Evolutionary conservation across 2,329 filamentous ascomycete genomes (phyloP), one percentile per base, ranked within the genome.

Genomic region (Cryphonectria carpinicola): DNA sequence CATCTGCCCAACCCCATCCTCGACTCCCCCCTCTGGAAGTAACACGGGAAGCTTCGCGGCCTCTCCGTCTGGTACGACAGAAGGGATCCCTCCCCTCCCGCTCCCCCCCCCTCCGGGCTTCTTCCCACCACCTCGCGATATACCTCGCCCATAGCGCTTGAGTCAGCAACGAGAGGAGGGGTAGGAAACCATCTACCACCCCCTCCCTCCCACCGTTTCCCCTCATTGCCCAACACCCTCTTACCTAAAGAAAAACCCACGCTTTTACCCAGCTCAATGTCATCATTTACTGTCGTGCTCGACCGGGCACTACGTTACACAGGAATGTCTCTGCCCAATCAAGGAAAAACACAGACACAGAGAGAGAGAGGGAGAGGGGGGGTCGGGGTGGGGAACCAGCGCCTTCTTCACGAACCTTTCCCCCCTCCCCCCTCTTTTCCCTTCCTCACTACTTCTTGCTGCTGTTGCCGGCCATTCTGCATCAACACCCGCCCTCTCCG

Each of bases 161-260:
- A 19, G 54, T 32, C 54, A 58, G 32, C 54, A 22, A 25, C 11
- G 11, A 17, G 10, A 54, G n/a, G 52, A 17, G n/a, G 49, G 52
- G 52, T 11, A 22, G 7, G 43, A 7, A 49, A 2, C 1, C 22
- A 49, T 10, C 22, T 49, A 22, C 46, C 46, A 11, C 46, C 46
- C 46, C 46, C 17, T 49, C 46, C 22, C 6, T 22, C 46, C 19
- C 37, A 10, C 37, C 7, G 37, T 39, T 39, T 39, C 46, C 54
- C 54, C 25, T 32, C 54, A 19, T 32, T 28, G 13, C 28, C 28
- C 25, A 19, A 17, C 54, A 58, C 6, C 14, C 54, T 58, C 28
- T 32, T 32, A 58, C 54, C 54, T 58, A 32, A 58, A 58, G 54
- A 58, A 28, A 28, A 56, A 13, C 54, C 54, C 54, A 58, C 54